These are phyloP conservation scores for Somion occarium DNA, from an alignment of 1,284 basidiomycete genomes.

Conservation along the genomic window DNA sequence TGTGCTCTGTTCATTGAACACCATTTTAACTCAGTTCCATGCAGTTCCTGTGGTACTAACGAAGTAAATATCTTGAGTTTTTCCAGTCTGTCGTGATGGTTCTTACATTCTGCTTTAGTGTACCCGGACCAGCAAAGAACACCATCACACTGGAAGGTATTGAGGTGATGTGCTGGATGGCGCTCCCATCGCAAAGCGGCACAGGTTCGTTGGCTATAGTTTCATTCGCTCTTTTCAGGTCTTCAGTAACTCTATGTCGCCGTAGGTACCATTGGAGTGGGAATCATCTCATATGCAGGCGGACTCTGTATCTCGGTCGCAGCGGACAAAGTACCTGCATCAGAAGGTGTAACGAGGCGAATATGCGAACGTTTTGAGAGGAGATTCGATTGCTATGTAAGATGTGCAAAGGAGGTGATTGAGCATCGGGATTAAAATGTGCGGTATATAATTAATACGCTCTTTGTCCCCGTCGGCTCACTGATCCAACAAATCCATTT, in stretches of 20 bases:
- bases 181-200: constrained; percentile 27
- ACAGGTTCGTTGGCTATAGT: constrained; percentile 22
- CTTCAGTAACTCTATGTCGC: too few relatives aligned
- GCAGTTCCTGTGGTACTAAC: constrained; percentile 23
- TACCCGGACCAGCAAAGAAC: constrained; percentile 25
- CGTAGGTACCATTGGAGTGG: constrained; percentile 26
- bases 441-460: too few relatives aligned
- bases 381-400: constrained; percentile 23
- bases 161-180: constrained; percentile 24
- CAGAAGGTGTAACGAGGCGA: constrained; percentile 18
- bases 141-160: constrained; percentile 22
- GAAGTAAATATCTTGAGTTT: constrained; percentile 18
- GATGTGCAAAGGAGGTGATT: constrained; percentile 20
- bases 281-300: constrained; percentile 28
- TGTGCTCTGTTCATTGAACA: too few relatives aligned
- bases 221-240: too few relatives aligned
- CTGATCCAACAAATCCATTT: too few relatives aligned
- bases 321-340: constrained; percentile 20
- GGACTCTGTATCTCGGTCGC: constrained; percentile 23
- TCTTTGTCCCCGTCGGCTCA: too few relatives aligned
- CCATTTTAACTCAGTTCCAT: too few relatives aligned
- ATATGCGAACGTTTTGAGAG: constrained; percentile 23
- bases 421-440: constrained; percentile 19
- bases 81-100: too few relatives aligned
- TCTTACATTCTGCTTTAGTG: too few relatives aligned